phyloP scores from a whole-genome alignment of 192 early-diverging fungal genomes.

The Rhizoclosmatium globosum region DNA sequence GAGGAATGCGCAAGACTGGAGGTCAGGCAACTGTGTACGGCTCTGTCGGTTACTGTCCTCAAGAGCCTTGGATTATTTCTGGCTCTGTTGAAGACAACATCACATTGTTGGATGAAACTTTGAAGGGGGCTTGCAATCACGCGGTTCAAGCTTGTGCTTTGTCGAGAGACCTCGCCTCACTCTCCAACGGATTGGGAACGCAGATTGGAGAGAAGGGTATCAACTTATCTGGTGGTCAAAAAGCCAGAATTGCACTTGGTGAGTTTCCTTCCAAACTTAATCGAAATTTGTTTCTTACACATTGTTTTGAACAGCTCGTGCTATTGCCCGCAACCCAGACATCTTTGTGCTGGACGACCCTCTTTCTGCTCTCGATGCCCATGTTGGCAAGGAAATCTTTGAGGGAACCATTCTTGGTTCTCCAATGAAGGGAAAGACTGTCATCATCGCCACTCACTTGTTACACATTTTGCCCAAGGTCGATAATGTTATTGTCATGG shows the following conservation, averaged over 20 bases:
- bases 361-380: too few species aligned
- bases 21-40: constrained; percentile 61
- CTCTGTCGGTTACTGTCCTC: not conserved
- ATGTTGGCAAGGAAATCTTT: constrained; percentile 69
- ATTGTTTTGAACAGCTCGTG: too few species aligned
- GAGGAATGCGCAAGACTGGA: constrained; percentile 73
- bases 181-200: constrained; percentile 40
- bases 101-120: constrained; percentile 15
- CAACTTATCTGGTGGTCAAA: too few species aligned
- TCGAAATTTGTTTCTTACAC: not conserved
- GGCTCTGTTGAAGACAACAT: too few species aligned
- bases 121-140: constrained; percentile 27
- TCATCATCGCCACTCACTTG: too few species aligned
- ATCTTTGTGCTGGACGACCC: too few species aligned
- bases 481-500: constrained; percentile 69
- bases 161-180: constrained; percentile 40
- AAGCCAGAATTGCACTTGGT: too few species aligned
- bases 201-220: constrained; percentile 57
- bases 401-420: constrained; percentile 62
- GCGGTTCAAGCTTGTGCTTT: constrained; percentile 59
- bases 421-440: constrained; percentile 58
- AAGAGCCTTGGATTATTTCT: constrained; percentile 59
- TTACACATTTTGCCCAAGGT: too few species aligned
- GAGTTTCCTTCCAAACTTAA: constrained; percentile 14
- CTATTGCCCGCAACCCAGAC: not conserved